Base-by-base conservation (phyloP, 2,329 filamentous ascomycete species). In the Alternaria arborescens region DNA sequence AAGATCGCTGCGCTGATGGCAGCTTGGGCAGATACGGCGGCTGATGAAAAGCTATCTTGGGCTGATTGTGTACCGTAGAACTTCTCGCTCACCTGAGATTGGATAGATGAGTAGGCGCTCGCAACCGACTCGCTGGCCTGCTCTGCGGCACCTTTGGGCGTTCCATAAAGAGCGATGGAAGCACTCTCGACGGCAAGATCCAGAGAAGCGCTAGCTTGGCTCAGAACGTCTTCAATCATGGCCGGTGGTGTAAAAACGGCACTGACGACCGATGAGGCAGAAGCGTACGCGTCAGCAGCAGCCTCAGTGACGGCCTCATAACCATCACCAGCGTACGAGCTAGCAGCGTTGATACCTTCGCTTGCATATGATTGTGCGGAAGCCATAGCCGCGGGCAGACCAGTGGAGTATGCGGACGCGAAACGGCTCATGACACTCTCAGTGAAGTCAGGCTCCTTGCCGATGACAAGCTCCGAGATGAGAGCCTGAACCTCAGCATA, bases 361-460 rank as follows among this genome's bases (percentile, higher is more conserved):
- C 80, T 82, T 11, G 84, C 83, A 51, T 84, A 83, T 58, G 84
- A 87, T 10, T 81, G 86, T 22, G 82, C 85, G 4, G 84, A 84
- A 0, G 84, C 82, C 11, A 83, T 83, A 8, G 85, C 81, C 0
- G 83, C 87, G 0, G 87, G 83, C 2, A 86, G 80, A 1, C 88
- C 90, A 0, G 88, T 91, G 24, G 88, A 87, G 71, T 94, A 95
- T 0, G 88, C 91, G 3, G 86, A 89, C 57, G 87, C 86, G 12
- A 97, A 84, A 52, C 90, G 87, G 53, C 83, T 87, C 78, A 93
- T 88, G 3, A 94, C 90, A 60, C 91, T 93, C 72, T 96, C 91
- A 0, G 90, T 93, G 71, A 93, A 96, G 14, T 89, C 88, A 0
- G 91, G 89, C 74, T 96, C 92, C 76, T 90, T 92, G 54, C 91